phyloP scores from a whole-genome alignment of 2,329 filamentous ascomycete species.

The Exophiala spinifera region DNA sequence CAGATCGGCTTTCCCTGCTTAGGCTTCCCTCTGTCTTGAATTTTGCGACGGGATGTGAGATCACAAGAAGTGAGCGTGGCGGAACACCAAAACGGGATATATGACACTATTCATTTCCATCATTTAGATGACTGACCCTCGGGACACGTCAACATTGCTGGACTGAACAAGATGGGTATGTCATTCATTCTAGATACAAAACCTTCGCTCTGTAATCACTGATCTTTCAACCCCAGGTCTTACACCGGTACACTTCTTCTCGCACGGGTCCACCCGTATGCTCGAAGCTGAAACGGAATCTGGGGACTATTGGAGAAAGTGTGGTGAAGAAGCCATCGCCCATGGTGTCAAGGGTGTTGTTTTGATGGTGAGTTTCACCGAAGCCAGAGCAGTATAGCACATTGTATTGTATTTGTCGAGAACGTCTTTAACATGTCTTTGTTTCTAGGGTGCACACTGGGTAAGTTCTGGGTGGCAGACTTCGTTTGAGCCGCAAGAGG shows the following conservation, averaged over 20 bases:
- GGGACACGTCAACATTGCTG: too few species aligned
- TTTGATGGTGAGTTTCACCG: slow-evolving; percentile 54
- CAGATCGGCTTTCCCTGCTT: too few species aligned
- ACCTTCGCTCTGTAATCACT: not conserved
- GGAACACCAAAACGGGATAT: too few species aligned
- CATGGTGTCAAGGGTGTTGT: slow-evolving; percentile 60
- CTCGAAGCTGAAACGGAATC: slow-evolving; percentile 61
- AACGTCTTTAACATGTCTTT: not conserved
- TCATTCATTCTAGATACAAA: too few species aligned
- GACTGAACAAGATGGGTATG: too few species aligned
- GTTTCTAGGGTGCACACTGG: slow-evolving; percentile 1
- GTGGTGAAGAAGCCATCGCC: slow-evolving; percentile 60
- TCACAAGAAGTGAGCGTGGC: too few species aligned
- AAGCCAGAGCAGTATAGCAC: not conserved
- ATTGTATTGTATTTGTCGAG: too few species aligned
- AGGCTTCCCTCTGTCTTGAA: too few species aligned
- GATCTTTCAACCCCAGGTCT: slow-evolving; percentile 12
- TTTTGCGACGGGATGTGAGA: too few species aligned
- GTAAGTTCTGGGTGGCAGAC: not conserved
- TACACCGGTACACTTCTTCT: slow-evolving; percentile 64
- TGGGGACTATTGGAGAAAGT: slow-evolving; percentile 63
- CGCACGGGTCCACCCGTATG: slow-evolving; percentile 73
- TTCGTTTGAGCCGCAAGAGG: too few species aligned
- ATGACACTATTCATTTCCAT: too few species aligned
- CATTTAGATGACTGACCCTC: too few species aligned